These are phyloP conservation scores for Mortierella sp. DNA, from an alignment of 371 early-diverging fungal genomes.

Conservation along the genomic window DNA sequence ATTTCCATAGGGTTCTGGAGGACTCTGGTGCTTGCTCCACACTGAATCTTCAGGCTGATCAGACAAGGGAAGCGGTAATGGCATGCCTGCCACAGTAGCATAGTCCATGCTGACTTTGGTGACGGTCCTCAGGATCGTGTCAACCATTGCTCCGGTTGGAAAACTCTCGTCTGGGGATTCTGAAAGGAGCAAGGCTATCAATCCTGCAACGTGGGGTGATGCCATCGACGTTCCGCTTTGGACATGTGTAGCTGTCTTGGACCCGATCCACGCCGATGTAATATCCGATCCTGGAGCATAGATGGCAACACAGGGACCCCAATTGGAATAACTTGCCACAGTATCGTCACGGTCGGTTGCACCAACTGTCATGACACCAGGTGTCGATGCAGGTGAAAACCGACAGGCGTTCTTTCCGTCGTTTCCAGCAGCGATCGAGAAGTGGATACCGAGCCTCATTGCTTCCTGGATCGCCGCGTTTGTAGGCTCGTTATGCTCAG, in stretches of 20 bases:
- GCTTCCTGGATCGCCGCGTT: conserved; percentile 67
- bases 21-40: not conserved
- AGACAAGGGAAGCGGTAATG: conserved; percentile 3
- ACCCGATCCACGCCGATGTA: conserved; percentile 69
- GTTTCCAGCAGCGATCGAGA: conserved; percentile 70
- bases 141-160: conserved; percentile 9
- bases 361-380: conserved; percentile 89
- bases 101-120: conserved; percentile 32
- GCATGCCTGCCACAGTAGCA: not conserved
- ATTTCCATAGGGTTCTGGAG: conserved; percentile 25
- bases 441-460: conserved; percentile 63
- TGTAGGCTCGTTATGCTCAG: conserved; percentile 64
- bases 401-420: conserved; percentile 83
- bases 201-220: conserved; percentile 70
- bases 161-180: conserved; percentile 31
- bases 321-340: conserved; percentile 79
- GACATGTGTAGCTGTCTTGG: conserved; percentile 51
- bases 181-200: conserved; percentile 43
- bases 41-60: not conserved
- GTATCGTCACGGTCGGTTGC: conserved; percentile 80
- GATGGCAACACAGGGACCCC: conserved; percentile 76
- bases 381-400: conserved; percentile 85
- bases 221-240: conserved; percentile 91
- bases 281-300: conserved; percentile 86
- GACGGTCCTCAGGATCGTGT: conserved; percentile 22